Conservation (phyloP, 805 yeast genomes). For the Candida pseudoglaebosa region DNA sequence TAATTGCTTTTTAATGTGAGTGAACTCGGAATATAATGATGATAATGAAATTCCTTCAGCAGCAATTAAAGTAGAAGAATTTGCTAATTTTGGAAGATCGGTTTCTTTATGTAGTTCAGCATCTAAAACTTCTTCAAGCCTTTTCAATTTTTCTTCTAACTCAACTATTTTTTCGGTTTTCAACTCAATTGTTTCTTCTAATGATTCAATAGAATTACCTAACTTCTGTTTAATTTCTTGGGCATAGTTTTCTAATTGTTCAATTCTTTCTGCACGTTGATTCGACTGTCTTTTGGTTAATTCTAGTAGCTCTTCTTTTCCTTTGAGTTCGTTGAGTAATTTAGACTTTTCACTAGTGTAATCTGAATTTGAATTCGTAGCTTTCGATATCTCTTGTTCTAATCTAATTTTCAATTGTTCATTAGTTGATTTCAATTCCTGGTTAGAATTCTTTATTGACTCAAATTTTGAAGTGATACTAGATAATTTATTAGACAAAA, state of each 20-base stretch:
- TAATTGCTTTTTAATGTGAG: slow-evolving; percentile 60
- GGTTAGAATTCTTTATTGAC: slow-evolving; percentile 32
- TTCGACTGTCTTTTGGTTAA: slow-evolving; percentile 51
- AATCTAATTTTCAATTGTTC: slow-evolving; percentile 44
- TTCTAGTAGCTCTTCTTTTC: slow-evolving; percentile 58
- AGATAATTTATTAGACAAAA: slow-evolving; percentile 25
- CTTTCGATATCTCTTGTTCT: slow-evolving; percentile 21
- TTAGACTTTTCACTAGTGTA: slow-evolving; percentile 46
- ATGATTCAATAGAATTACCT: slow-evolving; percentile 28
- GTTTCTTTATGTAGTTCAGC: slow-evolving; percentile 36
- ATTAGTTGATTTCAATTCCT: slow-evolving; percentile 36
- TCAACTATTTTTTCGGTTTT: slow-evolving; percentile 30
- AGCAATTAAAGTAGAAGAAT: slow-evolving; percentile 53
- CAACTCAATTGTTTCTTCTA: slow-evolving; percentile 31
- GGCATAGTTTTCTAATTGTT: slow-evolving; percentile 47
- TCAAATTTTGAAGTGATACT: slow-evolving; percentile 23
- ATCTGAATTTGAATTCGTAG: slow-evolving; percentile 19
- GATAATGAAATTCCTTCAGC: slow-evolving; percentile 56
- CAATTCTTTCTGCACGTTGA: slow-evolving; percentile 50
- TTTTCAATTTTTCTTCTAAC: slow-evolving; percentile 31
- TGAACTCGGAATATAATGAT: slow-evolving; percentile 61
- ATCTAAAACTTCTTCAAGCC: slow-evolving; percentile 41
- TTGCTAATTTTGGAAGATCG: slow-evolving; percentile 44
- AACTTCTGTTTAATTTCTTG: slow-evolving; percentile 39
- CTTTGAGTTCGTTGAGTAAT: slow-evolving; percentile 31